phyloP scores from a whole-genome alignment of 1,284 basidiomycete species.

The Porodaedalea pini region DNA sequence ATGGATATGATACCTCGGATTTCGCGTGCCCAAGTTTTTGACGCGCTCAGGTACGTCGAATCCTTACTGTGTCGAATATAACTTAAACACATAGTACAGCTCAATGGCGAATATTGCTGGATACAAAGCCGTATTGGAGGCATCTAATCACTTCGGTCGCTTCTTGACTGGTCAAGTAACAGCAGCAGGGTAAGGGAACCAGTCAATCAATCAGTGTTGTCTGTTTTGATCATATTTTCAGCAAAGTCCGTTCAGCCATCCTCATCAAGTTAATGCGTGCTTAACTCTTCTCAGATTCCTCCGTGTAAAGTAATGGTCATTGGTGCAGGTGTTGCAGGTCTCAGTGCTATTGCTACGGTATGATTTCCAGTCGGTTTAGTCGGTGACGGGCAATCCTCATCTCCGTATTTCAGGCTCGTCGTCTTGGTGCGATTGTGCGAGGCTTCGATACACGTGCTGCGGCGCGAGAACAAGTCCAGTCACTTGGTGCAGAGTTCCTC shows the following conservation, averaged over 20 bases:
- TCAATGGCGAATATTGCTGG: conserved; percentile 90
- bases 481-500: conserved; percentile 81
- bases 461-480: conserved; percentile 82
- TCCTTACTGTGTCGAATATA: not conserved
- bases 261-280: conserved; percentile 13
- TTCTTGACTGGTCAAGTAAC: conserved; percentile 87
- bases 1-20: conserved; percentile 90
- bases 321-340: conserved; percentile 80
- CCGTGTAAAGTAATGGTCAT: conserved; percentile 84
- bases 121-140: conserved; percentile 84
- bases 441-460: conserved; percentile 82
- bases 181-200: conserved; percentile 65
- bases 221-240: conserved; percentile 10
- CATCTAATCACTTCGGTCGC: conserved; percentile 80
- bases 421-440: conserved; percentile 81
- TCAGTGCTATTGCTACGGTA: conserved; percentile 81
- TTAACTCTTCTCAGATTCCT: conserved; percentile 54
- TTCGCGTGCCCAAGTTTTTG: conserved; percentile 82
- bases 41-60: conserved; percentile 63
- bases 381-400: not conserved
- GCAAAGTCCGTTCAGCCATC: conserved; percentile 23
- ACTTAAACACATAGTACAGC: conserved; percentile 34
- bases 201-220: not conserved
- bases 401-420: conserved; percentile 50
- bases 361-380: conserved; percentile 20